Conservation (phyloP, 2,329 filamentous ascomycete genomes). For the Botrytis elliptica region DNA sequence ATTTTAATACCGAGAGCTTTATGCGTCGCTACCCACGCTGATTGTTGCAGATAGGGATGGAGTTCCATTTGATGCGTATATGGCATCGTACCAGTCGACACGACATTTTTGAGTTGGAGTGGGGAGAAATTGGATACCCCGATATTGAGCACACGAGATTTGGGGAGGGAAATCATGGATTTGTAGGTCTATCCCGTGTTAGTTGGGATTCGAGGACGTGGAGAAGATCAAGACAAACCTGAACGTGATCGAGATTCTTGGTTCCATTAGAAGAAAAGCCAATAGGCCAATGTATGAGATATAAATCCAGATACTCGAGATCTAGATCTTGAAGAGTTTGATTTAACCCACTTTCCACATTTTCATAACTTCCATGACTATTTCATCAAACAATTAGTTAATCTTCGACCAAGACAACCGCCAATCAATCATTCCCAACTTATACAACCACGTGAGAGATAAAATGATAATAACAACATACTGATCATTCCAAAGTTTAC, state of each 20-base stretch:
- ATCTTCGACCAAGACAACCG: too few relatives aligned
- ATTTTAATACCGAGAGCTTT: slow-evolving; percentile 38
- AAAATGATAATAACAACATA: slow-evolving; percentile 7
- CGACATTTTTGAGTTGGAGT: slow-evolving; percentile 21
- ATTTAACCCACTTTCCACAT: slow-evolving; percentile 45
- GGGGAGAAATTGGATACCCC: slow-evolving; percentile 81
- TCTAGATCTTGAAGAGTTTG: slow-evolving; percentile 58
- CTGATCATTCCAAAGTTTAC: slow-evolving; percentile 31
- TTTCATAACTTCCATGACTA: slow-evolving; percentile 13
- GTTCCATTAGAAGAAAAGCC: slow-evolving; percentile 42
- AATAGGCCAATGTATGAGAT: slow-evolving; percentile 70
- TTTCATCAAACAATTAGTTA: not conserved
- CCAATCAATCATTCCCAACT: not conserved
- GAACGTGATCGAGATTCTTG: not conserved
- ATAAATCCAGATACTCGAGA: slow-evolving; percentile 65
- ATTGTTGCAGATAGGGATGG: slow-evolving; percentile 72
- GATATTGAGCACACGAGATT: slow-evolving; percentile 72
- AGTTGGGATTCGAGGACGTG: slow-evolving; percentile 22
- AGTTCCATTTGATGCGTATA: slow-evolving; percentile 81
- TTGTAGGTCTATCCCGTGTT: slow-evolving; percentile 73
- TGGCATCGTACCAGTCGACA: slow-evolving; percentile 46
- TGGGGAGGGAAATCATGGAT: slow-evolving; percentile 64
- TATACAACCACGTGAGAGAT: slow-evolving; percentile 38
- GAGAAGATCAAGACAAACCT: not conserved
- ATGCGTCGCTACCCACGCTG: slow-evolving; percentile 32